Base-by-base conservation (phyloP, 1,139 yeast genomes). In the Saccharomyces hybrid region DNA sequence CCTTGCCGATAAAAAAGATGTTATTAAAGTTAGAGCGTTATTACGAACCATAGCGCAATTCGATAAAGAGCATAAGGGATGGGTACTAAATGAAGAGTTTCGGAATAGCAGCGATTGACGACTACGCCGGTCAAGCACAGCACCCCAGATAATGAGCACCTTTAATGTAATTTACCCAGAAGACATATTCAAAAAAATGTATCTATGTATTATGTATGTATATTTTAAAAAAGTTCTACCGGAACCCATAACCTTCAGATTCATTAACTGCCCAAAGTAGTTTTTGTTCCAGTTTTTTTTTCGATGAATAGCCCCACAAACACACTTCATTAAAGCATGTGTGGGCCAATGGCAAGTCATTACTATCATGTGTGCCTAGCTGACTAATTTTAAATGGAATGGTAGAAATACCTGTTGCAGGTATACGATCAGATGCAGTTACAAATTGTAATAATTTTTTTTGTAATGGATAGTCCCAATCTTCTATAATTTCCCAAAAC, bases 281-380 rank as follows among this genome's bases (percentile, higher is more conserved):
- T 70, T 88, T 90, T 2, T 67, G 59, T 49, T 73, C 68, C 57
- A 91, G 71, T 60, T 79, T 81, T 28, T 76, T 80, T 56, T 75
- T 74, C 4, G 79, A 66, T 5, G 70, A 62, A 67, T 91, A 93
- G 51, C 82, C 82, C 70, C 83, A 86, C 6, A 93, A 61, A 53
- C 93, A 88, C 46, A 93, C 70, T 71, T 91, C 96, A 66, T 90
- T 91, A 72, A 91, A 93, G 64, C 98, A 93, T 0, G 98, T 93
- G 64, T 91, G 98, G 0, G 97, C 91, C 9, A 85, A 73, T 0
- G 98, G 98, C 29, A 90, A 71, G 51, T 85, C 73, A 4, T 78
- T 72, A 52, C 74, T 68, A 2, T 72, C 75, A 26, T 53, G 53
- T 3, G 59, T 32, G 2, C 85, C 84, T 8, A 82, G 61, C 53